Base-by-base conservation (phyloP, 495 filamentous ascomycete genomes). In the Neurospora sp. region DNA sequence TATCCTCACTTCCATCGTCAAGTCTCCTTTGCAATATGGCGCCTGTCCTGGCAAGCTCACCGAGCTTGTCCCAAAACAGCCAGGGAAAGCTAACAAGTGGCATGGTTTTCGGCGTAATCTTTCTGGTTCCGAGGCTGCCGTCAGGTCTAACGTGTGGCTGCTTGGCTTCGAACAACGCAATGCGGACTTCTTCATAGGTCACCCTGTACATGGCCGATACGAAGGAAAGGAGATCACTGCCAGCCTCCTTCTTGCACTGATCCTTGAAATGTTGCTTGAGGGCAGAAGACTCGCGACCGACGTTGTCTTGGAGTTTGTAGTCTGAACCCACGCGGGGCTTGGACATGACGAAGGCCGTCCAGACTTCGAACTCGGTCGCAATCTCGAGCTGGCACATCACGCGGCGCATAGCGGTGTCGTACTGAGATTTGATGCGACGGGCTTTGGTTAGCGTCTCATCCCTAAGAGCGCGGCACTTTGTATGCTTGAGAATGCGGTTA, bases 21-120 rank as follows among this genome's bases (percentile, higher is more conserved):
- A 66, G 14, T 35, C 14, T 66, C 54, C 54, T 31, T 37, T 66
- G 54, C 5, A 66, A 16, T 12, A 66, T 35, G 54, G 12, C 54
- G 14, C 54, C 27, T 31, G 62, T 71, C 6, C 35, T 46, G 3
- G 92, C 94, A 74, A 98, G 90, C 41, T 85, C 86, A 6, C 93
- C 92, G 2, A 99, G 86, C 71, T 93, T 84, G 40, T 87, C 82
- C 1, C 87, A 83, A 71, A 98, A 96, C 10, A 98, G 79, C 96
- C 96, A 99, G 0, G 96, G 94, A 77, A 97, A 98, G 76, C 90
- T 95, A 77, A 98, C 96, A 31, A 98, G 81, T 0, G 96, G 96
- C 84, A 93, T 88, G 8, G 82, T 81, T 7, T 84, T 83, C 0
- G 82, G 77, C 6, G 80, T 81, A 73, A 85, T 82, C 70, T 82